Conservation (phyloP, 176 grass and related monocot species). For the Oryza coarctata region DNA sequence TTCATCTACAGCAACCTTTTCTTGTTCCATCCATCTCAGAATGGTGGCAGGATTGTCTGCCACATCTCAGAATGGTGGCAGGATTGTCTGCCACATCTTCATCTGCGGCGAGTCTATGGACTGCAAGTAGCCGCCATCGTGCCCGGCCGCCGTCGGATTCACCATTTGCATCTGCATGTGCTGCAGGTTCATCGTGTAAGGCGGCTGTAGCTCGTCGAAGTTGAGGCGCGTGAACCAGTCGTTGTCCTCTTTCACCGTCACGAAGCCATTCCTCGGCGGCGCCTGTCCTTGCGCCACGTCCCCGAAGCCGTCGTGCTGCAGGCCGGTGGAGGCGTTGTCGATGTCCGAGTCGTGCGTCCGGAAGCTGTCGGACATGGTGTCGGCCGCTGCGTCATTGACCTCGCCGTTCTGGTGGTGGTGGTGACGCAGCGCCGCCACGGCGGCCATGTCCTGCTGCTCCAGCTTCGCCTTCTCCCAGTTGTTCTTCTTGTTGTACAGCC, state of each 20-base stretch:
- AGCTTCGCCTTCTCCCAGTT: constrained; percentile 66
- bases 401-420: constrained; percentile 23
- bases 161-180: constrained; percentile 25
- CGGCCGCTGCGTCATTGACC: constrained; percentile 30
- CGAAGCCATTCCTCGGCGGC: constrained; percentile 3
- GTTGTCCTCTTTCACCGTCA: constrained; percentile 56
- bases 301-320: constrained; percentile 16
- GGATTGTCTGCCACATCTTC: constrained; percentile 52
- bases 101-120: constrained; percentile 43
- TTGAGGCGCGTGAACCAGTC: constrained; percentile 53
- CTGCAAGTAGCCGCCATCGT: constrained; percentile 40
- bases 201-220: constrained; percentile 53
- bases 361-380: constrained; percentile 59
- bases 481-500: constrained; percentile 86
- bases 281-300: constrained; percentile 24
- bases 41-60: constrained; percentile 55
- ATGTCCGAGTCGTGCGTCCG: constrained; percentile 67
- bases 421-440: neutral
- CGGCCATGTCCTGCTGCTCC: constrained; percentile 26
- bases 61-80: constrained; percentile 64
- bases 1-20: constrained; percentile 41
- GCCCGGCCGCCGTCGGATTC: constrained; percentile 28
- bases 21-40: constrained; percentile 41
- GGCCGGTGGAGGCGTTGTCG: constrained; percentile 38
- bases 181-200: constrained; percentile 31